Evolutionary conservation across 345 rosid genomes (phyloP), one percentile per base, ranked within the genome.

Genomic region (Eucalyptus regnans): DNA sequence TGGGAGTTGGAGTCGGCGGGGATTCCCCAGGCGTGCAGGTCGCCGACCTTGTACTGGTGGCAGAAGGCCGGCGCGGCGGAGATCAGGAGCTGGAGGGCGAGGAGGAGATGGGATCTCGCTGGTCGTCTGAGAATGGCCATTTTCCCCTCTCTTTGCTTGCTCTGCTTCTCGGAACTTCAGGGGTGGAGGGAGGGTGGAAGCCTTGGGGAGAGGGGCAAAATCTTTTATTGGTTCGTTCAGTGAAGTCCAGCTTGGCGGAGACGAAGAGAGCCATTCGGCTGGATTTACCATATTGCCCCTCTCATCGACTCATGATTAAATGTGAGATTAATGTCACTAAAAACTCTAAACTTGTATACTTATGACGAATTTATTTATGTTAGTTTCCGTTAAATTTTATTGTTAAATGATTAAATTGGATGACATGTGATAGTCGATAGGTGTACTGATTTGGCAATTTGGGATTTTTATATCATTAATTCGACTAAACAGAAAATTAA

Each of bases 21-120:
- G 87, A 97, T 90, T 4, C 97, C 98, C 99, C 99, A 97, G 20
- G 98, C 92, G 92, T 96, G 93, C 90, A 97, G 90, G 92, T 95
- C 95, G 86, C 99, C 99, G 64, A 93, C 95, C 89, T 93, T 92
- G 94, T 88, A 91, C 46, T 90, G 90, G 84, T 49, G 86, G 88
- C 43, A 54, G 46, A 33, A 49, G 88, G 52, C 88, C 17, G 46
- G 62, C 49, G 50, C 49, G 27, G 31, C 41, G 27, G 44, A 87
- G 89, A 85, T 18, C 43, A 90, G 86, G 18, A 41, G 81, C 33
- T 84, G 66, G 23, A 62, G 64, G 68, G 52, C n/a, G 1, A 7
- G 1, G 37, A 33, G n/a, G 54, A 68, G 8, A 31, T 43, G 50
- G 71, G 46, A 52, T 41, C 88, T 66, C 15, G 41, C 58, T 7